A percentile compares a stretch with the other conserved stretches of the same genome.
These are phyloP conservation scores for Thinopyrum elongatum DNA, from an alignment of 176 grass and related monocot genomes.

Conservation along the genomic window DNA sequence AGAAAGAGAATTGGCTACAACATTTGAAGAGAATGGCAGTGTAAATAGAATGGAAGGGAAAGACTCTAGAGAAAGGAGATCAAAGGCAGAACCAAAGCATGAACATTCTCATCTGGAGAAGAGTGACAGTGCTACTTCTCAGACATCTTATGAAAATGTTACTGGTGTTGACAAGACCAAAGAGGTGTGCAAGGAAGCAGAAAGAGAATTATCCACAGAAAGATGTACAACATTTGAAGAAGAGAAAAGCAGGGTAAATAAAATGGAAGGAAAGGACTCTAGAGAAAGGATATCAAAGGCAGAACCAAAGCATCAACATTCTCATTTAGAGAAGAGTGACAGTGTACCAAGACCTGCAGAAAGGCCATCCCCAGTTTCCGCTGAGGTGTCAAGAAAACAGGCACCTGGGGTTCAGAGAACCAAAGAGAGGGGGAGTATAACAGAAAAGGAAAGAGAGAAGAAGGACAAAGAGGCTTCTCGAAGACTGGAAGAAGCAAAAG, in stretches of 20 bases:
- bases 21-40: constrained; percentile 22
- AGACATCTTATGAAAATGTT: constrained; percentile 1
- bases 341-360: constrained; percentile 31
- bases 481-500: constrained; percentile 54
- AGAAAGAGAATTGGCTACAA: constrained; percentile 16
- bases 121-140: neutral
- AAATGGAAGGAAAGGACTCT: constrained; percentile 13
- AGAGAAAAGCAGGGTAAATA: neutral
- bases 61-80: neutral
- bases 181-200: constrained; percentile 15
- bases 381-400: constrained; percentile 37
- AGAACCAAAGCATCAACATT: constrained; percentile 12
- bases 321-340: constrained; percentile 21
- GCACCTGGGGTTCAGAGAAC: constrained; percentile 17
- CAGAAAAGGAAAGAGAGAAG: constrained; percentile 40
- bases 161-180: constrained; percentile 11
- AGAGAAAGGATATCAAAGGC: constrained; percentile 24
- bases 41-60: constrained; percentile 14
- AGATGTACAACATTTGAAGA: constrained; percentile 29
- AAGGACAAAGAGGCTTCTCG: constrained; percentile 37
- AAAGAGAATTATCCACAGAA: constrained; percentile 24
- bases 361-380: constrained; percentile 11
- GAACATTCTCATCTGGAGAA: constrained; percentile 18
- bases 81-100: constrained; percentile 25
- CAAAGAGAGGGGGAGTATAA: constrained; percentile 42